A percentile compares a stretch with the other conserved stretches of the same genome.
Evolutionary conservation across 768 basidiomycete species (phyloP).

Genomic region (Rhodotorula babjevae): DNA sequence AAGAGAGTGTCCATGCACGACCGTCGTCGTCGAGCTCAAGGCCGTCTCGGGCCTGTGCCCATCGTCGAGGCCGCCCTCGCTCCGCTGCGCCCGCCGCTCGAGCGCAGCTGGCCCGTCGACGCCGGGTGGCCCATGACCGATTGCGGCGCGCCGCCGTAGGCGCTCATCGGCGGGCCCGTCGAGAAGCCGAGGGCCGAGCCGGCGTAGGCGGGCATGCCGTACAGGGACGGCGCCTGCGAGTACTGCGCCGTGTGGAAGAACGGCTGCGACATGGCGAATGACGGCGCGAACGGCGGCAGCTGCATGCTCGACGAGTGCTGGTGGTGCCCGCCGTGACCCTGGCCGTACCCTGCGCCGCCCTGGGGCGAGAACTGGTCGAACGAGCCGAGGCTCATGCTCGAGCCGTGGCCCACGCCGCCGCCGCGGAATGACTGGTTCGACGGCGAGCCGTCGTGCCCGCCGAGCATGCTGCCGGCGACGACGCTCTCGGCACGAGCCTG

Average conservation of each 20-base stretch:
- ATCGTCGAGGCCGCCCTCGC: conserved; percentile 17
- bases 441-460: conserved; percentile 2
- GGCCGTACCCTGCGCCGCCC: not conserved
- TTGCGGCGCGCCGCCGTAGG: not conserved
- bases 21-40: not conserved
- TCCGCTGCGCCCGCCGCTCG: not conserved
- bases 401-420: not conserved
- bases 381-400: conserved; percentile 23
- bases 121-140: conserved; percentile 8
- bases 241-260: conserved; percentile 26
- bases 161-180: not conserved
- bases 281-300: conserved; percentile 35
- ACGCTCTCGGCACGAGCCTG: conserved; percentile 28
- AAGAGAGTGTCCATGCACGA: not conserved
- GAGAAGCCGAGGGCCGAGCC: conserved; percentile 23
- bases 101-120: too few species aligned
- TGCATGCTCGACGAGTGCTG: not conserved
- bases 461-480: conserved; percentile 3
- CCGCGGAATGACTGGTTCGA: conserved; percentile 12
- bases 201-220: conserved; percentile 27
- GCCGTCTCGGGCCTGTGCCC: conserved; percentile 2
- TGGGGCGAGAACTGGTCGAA: not conserved
- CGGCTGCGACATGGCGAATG: conserved; percentile 27
- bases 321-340: not conserved
- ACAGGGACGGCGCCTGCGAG: not conserved